A percentile compares a stretch with the other conserved stretches of the same genome.
Conservation (phyloP, 805 yeast genomes). For the Sugiyamaella mastotermitis region DNA sequence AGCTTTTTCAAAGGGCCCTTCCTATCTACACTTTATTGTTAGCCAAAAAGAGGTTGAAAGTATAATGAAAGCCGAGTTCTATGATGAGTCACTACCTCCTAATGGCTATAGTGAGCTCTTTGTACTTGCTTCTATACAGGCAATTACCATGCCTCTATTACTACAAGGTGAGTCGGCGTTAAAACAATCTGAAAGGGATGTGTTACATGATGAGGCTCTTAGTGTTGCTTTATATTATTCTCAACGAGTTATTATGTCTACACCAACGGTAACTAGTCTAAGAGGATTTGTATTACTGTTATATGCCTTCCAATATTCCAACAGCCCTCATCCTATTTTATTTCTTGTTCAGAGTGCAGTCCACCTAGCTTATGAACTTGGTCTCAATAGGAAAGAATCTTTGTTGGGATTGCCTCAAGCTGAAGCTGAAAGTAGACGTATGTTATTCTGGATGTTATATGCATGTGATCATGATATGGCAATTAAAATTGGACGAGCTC, state of each 20-base stretch:
- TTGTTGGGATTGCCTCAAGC: slow-evolving; percentile 32
- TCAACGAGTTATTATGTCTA: slow-evolving; percentile 7
- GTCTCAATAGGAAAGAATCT: slow-evolving; percentile 47
- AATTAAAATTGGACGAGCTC: slow-evolving; percentile 44
- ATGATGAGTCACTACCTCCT: slow-evolving; percentile 6
- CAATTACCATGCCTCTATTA: slow-evolving; percentile 5
- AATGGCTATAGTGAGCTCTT: slow-evolving; percentile 18
- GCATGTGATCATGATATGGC: slow-evolving; percentile 41
- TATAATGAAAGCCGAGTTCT: slow-evolving; percentile 8
- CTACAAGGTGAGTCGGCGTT: neutral
- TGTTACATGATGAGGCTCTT: neutral
- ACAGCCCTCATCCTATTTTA: slow-evolving; percentile 9
- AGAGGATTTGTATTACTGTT: slow-evolving; percentile 10
- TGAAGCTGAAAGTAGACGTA: slow-evolving; percentile 36
- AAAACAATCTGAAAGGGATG: slow-evolving; percentile 1
- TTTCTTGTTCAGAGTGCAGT: slow-evolving; percentile 33
- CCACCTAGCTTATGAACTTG: slow-evolving; percentile 51
- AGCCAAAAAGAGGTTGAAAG: slow-evolving; percentile 8
- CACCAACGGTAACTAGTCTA: slow-evolving; percentile 7
- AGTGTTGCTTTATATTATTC: slow-evolving; percentile 9
- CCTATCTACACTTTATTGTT: slow-evolving; percentile 7
- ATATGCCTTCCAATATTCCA: slow-evolving; percentile 11
- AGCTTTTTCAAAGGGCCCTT: slow-evolving; percentile 6
- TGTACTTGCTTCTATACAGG: slow-evolving; percentile 7
- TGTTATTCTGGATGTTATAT: slow-evolving; percentile 47